Evolutionary conservation across 768 basidiomycete genomes (phyloP).

Genomic region (Naematelia encephala): DNA sequence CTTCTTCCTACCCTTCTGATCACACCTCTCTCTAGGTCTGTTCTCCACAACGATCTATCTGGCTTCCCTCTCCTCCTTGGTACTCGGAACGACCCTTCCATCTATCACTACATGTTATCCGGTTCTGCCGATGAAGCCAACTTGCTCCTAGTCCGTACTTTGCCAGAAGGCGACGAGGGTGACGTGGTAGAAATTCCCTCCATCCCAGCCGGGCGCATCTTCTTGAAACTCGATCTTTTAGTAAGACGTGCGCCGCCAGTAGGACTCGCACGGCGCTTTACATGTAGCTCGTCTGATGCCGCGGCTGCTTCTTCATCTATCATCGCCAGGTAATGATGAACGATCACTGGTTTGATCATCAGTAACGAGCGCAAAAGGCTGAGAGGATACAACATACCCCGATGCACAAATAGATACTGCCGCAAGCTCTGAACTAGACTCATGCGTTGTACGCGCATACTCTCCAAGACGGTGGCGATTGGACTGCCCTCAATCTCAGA

Average conservation of each 20-base stretch:
- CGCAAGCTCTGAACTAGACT: conserved; percentile 88
- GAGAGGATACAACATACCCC: conserved; percentile 51
- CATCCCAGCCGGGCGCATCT: conserved; percentile 28
- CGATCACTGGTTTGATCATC: conserved; percentile 32
- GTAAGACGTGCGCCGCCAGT: conserved; percentile 23
- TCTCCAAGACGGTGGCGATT: conserved; percentile 75
- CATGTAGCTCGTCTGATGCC: conserved; percentile 29
- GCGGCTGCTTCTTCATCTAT: conserved; percentile 37
- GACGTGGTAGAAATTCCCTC: background rate
- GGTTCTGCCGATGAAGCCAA: background rate
- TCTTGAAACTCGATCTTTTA: conserved; percentile 44
- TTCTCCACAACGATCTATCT: no score
- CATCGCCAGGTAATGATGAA: conserved; percentile 42
- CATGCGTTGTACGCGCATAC: conserved; percentile 96
- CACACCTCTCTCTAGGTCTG: no score
- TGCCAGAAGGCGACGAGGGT: background rate
- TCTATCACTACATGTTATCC: background rate
- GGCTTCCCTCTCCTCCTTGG: no score
- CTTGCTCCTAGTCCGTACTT: background rate
- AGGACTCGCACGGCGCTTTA: conserved; percentile 42
- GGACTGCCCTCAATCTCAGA: conserved; percentile 65
- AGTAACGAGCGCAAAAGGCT: background rate
- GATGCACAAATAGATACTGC: conserved; percentile 92
- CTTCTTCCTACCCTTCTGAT: no score
- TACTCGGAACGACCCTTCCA: no score